phyloP scores from a whole-genome alignment of 2,329 filamentous ascomycete species.

The Zymoseptoria ardabiliae region DNA sequence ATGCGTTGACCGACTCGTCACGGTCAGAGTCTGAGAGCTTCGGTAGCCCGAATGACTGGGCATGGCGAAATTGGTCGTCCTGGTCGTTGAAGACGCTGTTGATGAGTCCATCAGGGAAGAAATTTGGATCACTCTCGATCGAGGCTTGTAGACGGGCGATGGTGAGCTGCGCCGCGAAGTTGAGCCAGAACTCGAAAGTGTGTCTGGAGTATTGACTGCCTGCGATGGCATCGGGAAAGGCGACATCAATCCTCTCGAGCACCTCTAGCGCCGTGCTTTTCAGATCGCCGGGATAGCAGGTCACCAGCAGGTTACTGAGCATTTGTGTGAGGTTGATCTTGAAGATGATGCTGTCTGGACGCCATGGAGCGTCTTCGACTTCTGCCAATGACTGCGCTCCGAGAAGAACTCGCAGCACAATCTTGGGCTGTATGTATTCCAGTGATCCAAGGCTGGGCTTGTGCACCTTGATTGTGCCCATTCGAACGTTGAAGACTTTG shows the following conservation, averaged over 20 bases:
- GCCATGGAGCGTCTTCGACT: conserved; percentile 26
- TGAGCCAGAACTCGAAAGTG: conserved; percentile 18
- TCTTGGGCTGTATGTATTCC: conserved; percentile 36
- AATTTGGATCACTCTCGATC: conserved; percentile 10
- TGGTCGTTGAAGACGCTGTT: conserved; percentile 21
- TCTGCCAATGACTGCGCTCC: conserved; percentile 13
- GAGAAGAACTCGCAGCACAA: conserved; percentile 35
- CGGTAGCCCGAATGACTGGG: conserved; percentile 8
- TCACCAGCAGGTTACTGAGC: conserved; percentile 31
- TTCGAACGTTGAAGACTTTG: conserved; percentile 32
- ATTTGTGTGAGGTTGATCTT: conserved; percentile 39
- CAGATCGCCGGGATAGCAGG: conserved; percentile 21
- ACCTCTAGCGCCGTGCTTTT: conserved; percentile 24
- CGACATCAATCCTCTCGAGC: conserved; percentile 18
- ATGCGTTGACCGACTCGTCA: conserved; percentile 5
- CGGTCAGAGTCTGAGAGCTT: conserved; percentile 6
- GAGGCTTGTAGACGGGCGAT: conserved; percentile 18
- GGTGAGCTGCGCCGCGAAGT: conserved; percentile 23
- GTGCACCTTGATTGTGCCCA: conserved; percentile 29
- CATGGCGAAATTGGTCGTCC: conserved; percentile 14
- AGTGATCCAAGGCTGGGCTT: conserved; percentile 33
- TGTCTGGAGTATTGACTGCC: conserved; percentile 12
- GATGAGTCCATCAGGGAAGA: conserved; percentile 16
- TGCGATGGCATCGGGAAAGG: conserved; percentile 21
- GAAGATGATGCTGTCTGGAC: conserved; percentile 37